Evolutionary conservation across 495 filamentous ascomycete species (phyloP).

Genomic region (Daldinia grandis): DNA sequence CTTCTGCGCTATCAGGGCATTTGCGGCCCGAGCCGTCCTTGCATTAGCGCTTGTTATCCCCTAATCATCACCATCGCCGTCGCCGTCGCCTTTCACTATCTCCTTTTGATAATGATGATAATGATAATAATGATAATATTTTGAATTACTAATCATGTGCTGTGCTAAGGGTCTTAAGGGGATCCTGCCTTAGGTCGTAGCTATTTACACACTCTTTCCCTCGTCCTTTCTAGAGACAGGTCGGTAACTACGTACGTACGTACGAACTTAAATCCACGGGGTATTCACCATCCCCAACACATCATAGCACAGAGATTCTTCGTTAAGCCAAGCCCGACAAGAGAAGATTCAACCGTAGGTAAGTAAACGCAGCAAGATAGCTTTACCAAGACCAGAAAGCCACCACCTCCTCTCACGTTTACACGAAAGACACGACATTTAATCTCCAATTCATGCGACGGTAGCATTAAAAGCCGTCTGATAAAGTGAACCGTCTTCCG

Average conservation of each 20-base stretch:
- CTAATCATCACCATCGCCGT: neutral
- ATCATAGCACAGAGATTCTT: too few relatives aligned
- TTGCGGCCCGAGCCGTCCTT: constrained; percentile 28
- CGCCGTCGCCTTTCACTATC: neutral
- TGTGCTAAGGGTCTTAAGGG: neutral
- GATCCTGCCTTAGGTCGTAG: neutral
- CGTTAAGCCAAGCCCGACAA: too few relatives aligned
- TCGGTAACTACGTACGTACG: too few relatives aligned
- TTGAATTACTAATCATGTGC: neutral
- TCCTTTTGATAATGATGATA: neutral
- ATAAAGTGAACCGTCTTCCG: neutral
- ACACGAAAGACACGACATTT: neutral
- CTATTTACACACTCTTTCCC: too few relatives aligned
- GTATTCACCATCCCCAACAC: neutral
- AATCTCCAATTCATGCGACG: neutral
- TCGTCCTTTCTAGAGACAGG: too few relatives aligned
- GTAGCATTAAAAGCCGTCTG: neutral
- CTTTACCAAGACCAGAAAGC: neutral
- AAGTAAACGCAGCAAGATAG: neutral
- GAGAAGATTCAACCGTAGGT: neutral
- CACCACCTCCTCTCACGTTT: neutral
- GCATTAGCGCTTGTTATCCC: constrained; percentile 20
- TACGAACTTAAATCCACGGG: too few relatives aligned
- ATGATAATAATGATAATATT: too few relatives aligned
- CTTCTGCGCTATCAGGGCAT: neutral